Percentiles rank a stretch among this genome's conserved stretches.
Conservation (phyloP, 2,329 filamentous ascomycete species). For the Microdochium paspali region DNA sequence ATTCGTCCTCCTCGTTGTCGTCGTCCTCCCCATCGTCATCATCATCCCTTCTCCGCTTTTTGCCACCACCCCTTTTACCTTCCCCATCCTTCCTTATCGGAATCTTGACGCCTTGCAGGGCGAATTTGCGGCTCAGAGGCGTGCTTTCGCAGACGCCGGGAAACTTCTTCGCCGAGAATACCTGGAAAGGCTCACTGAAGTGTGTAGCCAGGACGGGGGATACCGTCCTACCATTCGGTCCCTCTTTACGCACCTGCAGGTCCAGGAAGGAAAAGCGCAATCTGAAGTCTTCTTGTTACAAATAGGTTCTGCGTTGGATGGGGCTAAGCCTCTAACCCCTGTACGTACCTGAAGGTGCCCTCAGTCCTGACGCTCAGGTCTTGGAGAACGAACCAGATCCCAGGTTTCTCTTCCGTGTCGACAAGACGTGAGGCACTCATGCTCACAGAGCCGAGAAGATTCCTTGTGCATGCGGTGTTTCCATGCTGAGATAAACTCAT, state of each 20-base stretch:
- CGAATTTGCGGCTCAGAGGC: slow-evolving; percentile 82
- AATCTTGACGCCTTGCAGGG: slow-evolving; percentile 90
- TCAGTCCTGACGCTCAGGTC: slow-evolving; percentile 92
- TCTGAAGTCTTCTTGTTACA: slow-evolving; percentile 31
- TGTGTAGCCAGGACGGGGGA: slow-evolving; percentile 76
- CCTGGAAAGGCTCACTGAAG: slow-evolving; percentile 84
- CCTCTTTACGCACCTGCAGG: slow-evolving; percentile 46
- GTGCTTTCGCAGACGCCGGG: slow-evolving; percentile 96
- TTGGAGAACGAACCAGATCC: slow-evolving; percentile 95
- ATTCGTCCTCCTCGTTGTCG: not conserved
- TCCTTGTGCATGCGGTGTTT: slow-evolving; percentile 88
- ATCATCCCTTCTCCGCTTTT: slow-evolving; percentile 39
- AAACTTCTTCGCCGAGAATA: slow-evolving; percentile 97
- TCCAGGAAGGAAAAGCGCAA: slow-evolving; percentile 73
- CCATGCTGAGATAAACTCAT: slow-evolving; percentile 38
- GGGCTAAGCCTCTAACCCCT: not conserved
- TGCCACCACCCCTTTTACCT: slow-evolving; percentile 24
- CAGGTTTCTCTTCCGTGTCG: slow-evolving; percentile 70
- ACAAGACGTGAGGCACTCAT: slow-evolving; percentile 80
- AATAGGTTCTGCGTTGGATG: not conserved
- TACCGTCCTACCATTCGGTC: slow-evolving; percentile 44
- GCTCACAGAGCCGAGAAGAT: slow-evolving; percentile 84
- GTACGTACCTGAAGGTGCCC: slow-evolving; percentile 70
- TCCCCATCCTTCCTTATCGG: slow-evolving; percentile 81
- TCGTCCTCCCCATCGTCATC: slow-evolving; percentile 34